These are phyloP conservation scores for Setomelanomma holmii DNA, from an alignment of 2,329 filamentous ascomycete genomes.

Conservation along the genomic window DNA sequence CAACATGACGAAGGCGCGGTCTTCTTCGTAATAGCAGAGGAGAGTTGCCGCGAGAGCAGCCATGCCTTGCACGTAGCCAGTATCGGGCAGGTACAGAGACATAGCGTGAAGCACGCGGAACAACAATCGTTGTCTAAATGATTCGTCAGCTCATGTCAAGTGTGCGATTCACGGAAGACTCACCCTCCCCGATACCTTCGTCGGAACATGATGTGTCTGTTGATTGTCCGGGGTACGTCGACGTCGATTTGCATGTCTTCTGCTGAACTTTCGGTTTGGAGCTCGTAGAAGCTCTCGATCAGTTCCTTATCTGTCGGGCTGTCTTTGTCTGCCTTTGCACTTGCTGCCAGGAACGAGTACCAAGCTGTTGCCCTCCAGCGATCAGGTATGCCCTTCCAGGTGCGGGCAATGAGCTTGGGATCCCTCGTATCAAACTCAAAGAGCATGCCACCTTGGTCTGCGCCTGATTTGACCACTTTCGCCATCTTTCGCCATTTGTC, in stretches of 20 bases:
- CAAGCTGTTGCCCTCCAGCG: constrained; percentile 92
- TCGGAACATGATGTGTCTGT: constrained; percentile 96
- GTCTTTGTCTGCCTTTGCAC: constrained; percentile 70
- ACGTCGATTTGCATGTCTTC: constrained; percentile 98
- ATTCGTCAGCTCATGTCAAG: constrained; percentile 18
- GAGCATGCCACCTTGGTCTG: constrained; percentile 66
- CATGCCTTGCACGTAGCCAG: constrained; percentile 98
- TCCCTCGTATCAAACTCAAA: constrained; percentile 83
- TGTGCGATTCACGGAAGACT: constrained; percentile 7
- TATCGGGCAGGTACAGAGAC: constrained; percentile 87
- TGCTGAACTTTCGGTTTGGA: constrained; percentile 76
- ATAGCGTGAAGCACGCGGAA: constrained; percentile 93
- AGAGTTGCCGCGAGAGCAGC: constrained; percentile 90
- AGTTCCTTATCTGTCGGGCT: constrained; percentile 74
- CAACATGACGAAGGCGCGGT: constrained; percentile 92
- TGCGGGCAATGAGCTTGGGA: constrained; percentile 82
- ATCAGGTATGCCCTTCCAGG: constrained; percentile 98
- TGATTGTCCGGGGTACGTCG: constrained; percentile 94
- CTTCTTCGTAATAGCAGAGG: constrained; percentile 96
- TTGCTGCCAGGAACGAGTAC: constrained; percentile 87
- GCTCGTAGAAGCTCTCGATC: constrained; percentile 71
- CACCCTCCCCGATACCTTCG: constrained; percentile 83
- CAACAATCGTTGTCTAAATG: constrained; percentile 72
- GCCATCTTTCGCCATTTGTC: constrained; percentile 75
- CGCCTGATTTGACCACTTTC: constrained; percentile 52